Evolutionary conservation across 192 early-diverging fungal species (phyloP), one percentile per base, ranked within the genome.

Genomic region (Coemansia javaensis): DNA sequence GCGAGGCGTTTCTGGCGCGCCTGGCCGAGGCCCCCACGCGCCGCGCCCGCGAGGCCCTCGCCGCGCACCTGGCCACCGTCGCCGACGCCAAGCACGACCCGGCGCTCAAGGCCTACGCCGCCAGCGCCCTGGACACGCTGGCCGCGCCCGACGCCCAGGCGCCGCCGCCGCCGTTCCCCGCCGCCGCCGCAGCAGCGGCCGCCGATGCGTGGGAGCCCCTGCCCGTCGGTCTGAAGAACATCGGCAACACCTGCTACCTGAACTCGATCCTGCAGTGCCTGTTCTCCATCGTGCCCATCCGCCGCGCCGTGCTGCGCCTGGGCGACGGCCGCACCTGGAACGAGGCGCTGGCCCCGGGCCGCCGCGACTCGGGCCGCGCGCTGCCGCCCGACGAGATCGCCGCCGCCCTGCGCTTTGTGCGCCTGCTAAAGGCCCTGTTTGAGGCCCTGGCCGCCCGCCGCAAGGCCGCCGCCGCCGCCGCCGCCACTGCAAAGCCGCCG

Each of bases 231-330:
- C 77, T 89, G 31, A 67, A 75, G 21, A 93, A 93, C 42, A 86
- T 90, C 58, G 89, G 88, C 32, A 90, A 89, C 36, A 94, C 91
- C 0, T 94, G 91, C 63, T 94, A 94, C 55, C 72, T 94, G 14
- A 94, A 91, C 59, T 87, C 86, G 30, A 59, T 94, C 16, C 63
- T 94, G 17, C 82, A 88, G 75, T 88, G 86, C 41, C 63, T 85
- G 17, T 90, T 81, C 40, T 85, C 85, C 0, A 46, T 90, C 3
- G 39, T 68, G 21, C 78, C 79, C 1, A 59, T 90, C 4, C 79
- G 88, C 2, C 51, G 80, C 8, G 63, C 83, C 1, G 79, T 90
- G 6, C 41, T 89, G 46, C 33, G 58, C 21, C 50, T 40, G 27
- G 73, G 73, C 7, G 58, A 78, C 13, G 47, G 28, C 4, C 27